Percentiles rank a stretch among this genome's conserved stretches.
Conservation (phyloP, 257 asterid genomes). For the Ajuga chamaepitys region DNA sequence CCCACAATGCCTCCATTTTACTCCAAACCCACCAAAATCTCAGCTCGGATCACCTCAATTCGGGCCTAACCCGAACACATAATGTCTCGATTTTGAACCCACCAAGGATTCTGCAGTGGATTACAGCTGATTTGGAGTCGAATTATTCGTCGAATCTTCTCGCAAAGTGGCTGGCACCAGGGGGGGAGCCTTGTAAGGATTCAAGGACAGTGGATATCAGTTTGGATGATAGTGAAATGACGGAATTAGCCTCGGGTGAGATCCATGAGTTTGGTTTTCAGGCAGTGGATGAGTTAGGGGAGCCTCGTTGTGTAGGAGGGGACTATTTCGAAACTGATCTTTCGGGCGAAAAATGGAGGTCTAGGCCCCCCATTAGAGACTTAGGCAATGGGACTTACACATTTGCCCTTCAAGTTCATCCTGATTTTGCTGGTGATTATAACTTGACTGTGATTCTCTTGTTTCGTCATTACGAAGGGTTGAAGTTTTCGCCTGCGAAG, state of each 20-base stretch:
- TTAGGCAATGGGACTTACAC: slow-evolving; percentile 51
- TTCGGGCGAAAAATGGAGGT: slow-evolving; percentile 68
- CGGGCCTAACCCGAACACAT: neutral
- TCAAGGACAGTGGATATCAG: slow-evolving; percentile 54
- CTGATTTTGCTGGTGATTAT: slow-evolving; percentile 62
- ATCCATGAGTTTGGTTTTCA: slow-evolving; percentile 60
- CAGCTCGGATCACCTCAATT: neutral
- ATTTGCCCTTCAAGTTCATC: slow-evolving; percentile 66
- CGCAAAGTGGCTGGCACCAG: slow-evolving; percentile 43
- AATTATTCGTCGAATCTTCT: slow-evolving; percentile 55
- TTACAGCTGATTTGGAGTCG: slow-evolving; percentile 48
- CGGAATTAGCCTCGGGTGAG: slow-evolving; percentile 49
- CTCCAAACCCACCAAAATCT: slow-evolving; percentile 19
- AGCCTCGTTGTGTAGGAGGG: slow-evolving; percentile 65
- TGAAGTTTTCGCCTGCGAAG: slow-evolving; percentile 52
- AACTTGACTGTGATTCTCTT: slow-evolving; percentile 57
- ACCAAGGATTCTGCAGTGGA: slow-evolving; percentile 35
- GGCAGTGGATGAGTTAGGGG: slow-evolving; percentile 65
- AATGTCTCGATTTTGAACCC: slow-evolving; percentile 3
- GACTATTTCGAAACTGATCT: slow-evolving; percentile 81
- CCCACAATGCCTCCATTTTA: slow-evolving; percentile 15
- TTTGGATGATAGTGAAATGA: slow-evolving; percentile 31
- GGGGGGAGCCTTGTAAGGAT: slow-evolving; percentile 56
- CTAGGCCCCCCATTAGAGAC: slow-evolving; percentile 77
- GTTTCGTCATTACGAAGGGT: slow-evolving; percentile 58